Evolutionary conservation across 768 basidiomycete genomes (phyloP).

Genomic region (Naganishia randhawae): DNA sequence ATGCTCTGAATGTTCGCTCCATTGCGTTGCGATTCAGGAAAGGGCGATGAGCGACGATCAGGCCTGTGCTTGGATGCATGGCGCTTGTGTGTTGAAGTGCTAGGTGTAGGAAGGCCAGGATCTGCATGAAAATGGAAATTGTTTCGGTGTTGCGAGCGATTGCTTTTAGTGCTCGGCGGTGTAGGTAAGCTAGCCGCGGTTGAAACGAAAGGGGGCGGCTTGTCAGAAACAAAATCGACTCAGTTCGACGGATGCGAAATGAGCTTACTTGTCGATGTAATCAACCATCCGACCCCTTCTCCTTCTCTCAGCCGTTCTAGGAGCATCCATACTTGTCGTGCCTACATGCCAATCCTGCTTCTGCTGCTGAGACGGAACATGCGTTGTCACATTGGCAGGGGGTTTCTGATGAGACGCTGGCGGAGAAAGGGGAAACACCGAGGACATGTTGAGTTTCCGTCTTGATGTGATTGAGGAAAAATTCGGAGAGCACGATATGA

Average conservation of each 20-base stretch:
- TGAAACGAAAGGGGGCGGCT: not conserved
- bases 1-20: not conserved
- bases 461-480: not conserved
- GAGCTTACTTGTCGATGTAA: constrained; percentile 21
- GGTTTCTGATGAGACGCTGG: constrained; percentile 15
- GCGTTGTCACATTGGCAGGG: not conserved
- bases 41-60: constrained; percentile 7
- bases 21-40: not conserved
- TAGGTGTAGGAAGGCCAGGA: constrained; percentile 21
- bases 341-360: constrained; percentile 12
- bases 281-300: constrained; percentile 27
- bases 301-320: constrained; percentile 28
- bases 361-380: not conserved
- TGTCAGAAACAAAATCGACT: not conserved
- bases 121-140: not conserved
- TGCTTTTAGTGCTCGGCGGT: constrained; percentile 27
- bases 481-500: not conserved
- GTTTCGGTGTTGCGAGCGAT: not conserved
- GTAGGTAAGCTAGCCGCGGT: constrained; percentile 20
- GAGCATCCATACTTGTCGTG: constrained; percentile 3
- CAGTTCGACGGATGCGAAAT: not conserved
- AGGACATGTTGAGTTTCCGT: not conserved
- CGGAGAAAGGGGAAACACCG: constrained; percentile 15
- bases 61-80: not conserved
- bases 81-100: constrained; percentile 1